Base-by-base conservation (phyloP, 192 early-diverging fungal species). In the Kickxella alabastrina region DNA sequence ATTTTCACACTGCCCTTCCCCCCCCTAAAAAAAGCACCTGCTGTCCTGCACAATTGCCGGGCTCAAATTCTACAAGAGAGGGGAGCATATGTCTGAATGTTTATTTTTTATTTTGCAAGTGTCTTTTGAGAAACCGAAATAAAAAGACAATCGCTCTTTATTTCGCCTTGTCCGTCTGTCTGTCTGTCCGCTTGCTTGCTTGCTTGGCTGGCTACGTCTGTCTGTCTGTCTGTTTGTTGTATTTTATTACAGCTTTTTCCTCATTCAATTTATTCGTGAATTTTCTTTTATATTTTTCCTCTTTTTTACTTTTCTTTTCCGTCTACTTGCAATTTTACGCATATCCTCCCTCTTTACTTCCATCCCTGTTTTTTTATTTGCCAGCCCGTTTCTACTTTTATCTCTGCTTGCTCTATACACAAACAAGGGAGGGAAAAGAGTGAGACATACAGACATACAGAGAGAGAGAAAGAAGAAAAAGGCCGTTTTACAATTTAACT, bases 361-460 rank as follows among this genome's bases (percentile, higher is more conserved):
- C 37, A 36, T 35, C 8, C 38, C 36, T 42, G 36, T 36, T 42
- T 43, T 43, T 54, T 40, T 54, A 21, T 54, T 34, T 40, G 29
- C 13, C 37, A 38, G 37, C 37, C 13, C 13, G 37, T 14, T 38
- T 38, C 18, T 34, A 6, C 29, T 38, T 53, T 38, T 35, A 29
- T 42, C 13, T 27, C 26, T 41, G 37, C 10, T 10, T 40, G 22
- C 50, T 38, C 52, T 9, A 4, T 38, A n/a, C n/a, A n/a, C n/a
- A n/a, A n/a, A n/a, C n/a, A n/a, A n/a, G n/a, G n/a, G n/a, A n/a
- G n/a, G n/a, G n/a, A n/a, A n/a, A n/a, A n/a, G n/a, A n/a, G n/a
- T n/a, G n/a, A n/a, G n/a, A n/a, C n/a, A n/a, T n/a, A n/a, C n/a
- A n/a, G n/a, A n/a, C n/a, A n/a, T n/a, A n/a, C n/a, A 18, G 36